Evolutionary conservation across 805 yeast genomes (phyloP), one percentile per base, ranked within the genome.

Genomic region (Lachancea thermotolerans): DNA sequence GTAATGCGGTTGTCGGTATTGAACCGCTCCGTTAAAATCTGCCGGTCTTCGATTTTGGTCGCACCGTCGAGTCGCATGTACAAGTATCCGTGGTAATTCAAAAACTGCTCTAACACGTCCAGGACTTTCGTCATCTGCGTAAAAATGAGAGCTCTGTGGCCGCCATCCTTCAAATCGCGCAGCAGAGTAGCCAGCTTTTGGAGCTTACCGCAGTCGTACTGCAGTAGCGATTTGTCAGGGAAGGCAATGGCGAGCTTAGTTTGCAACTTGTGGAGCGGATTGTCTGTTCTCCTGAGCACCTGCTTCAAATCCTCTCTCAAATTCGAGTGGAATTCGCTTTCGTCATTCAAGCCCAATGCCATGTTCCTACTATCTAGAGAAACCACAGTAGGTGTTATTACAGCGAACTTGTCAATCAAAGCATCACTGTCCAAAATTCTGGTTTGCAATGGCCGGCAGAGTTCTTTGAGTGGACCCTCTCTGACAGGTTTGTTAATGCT

Each of bases 51-150:
- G 55, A 93, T 86, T 62, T 89, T 89, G 1, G 99, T 93, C 1
- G 98, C 89, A 55, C 99, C 99, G 66, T 93, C 99, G 51, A 93
- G 72, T 61, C 99, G 78, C 88, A 91, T 77, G 62, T 93, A 93
- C 40, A 95, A 73, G 63, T 88, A 88, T 10, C 99, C 99, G 67
- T 90, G 95, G 54, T 88, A 84, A 62, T 91, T 93, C 67, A 93
- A 71, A 58, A 93, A 95, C 60, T 86, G 91, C 60, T 93, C 99
- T 45, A 93, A 67, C 37, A 95, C 80, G 66, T 93, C 99, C 64
- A 93, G 72, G 8, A 93, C 98, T 59, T 86, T 86, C 1, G 99
- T 91, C 99, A 93, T 93, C 60, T 93, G 99, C 0, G 99, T 93
- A 69, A 93, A 93, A 47, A 93, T 91, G 49, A 93, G 73, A 0